phyloP scores from a whole-genome alignment of 139 green algal species.

The Tetratostichococcus sp. region DNA sequence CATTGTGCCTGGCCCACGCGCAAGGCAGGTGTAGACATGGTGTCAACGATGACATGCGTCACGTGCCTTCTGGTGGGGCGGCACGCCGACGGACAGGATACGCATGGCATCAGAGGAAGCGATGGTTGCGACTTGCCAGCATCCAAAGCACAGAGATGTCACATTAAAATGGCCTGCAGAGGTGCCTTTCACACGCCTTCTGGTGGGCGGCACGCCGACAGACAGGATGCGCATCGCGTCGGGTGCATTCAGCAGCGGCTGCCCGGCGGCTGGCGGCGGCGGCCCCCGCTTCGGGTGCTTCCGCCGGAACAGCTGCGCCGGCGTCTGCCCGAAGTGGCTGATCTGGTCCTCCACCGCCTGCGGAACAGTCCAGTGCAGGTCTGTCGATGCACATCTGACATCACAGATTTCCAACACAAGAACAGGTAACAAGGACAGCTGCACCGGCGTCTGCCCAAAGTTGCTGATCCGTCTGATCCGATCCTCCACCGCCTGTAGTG shows the following conservation, averaged over 20 bases:
- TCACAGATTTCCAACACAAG: no score
- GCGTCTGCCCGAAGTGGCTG: constrained; percentile 90
- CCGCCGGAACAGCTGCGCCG: constrained; percentile 75
- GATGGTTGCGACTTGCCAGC: no score
- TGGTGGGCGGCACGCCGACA: constrained; percentile 15
- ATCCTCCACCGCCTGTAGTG: constrained; percentile 64
- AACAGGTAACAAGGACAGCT: no score
- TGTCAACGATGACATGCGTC: no score
- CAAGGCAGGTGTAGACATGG: no score
- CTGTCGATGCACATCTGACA: no score
- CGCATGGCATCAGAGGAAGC: constrained; percentile 29
- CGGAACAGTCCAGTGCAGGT: not conserved
- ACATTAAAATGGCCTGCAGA: no score
- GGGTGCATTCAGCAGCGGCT: constrained; percentile 40
- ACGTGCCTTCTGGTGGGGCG: constrained; percentile 16
- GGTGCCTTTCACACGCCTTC: no score
- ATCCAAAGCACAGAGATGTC: no score
- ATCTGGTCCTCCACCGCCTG: constrained; percentile 81
- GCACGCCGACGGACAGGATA: constrained; percentile 18
- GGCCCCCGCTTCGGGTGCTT: constrained; percentile 28
- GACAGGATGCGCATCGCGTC: constrained; percentile 25
- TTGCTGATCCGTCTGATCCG: constrained; percentile 94
- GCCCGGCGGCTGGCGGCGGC: constrained; percentile 23
- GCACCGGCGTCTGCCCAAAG: constrained; percentile 87
- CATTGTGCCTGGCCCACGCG: no score